Percentiles rank a stretch among this genome's conserved stretches.
phyloP scores from a whole-genome alignment of 345 rosid genomes.

The Brassica carinata region DNA sequence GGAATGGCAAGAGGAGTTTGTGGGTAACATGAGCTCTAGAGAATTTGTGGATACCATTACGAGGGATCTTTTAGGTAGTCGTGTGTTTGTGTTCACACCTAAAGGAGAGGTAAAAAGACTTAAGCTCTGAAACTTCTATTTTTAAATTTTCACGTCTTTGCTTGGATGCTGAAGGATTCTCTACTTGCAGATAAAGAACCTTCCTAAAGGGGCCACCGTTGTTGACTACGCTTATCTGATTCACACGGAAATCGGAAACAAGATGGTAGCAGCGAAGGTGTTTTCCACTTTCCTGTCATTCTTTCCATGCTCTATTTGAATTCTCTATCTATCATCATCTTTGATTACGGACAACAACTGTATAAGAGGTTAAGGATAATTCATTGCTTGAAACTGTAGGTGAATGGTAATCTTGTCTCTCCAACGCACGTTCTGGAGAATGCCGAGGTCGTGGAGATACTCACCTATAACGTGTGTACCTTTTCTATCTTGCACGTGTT shows the following conservation, averaged over 20 bases:
- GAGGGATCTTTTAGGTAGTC: conserved; percentile 91
- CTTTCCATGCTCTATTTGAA: not conserved
- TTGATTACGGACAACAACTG: conserved; percentile 9
- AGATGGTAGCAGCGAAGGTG: conserved; percentile 99
- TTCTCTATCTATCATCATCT: conserved; percentile 13
- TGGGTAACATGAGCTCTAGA: conserved; percentile 98
- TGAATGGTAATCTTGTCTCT: conserved; percentile 92
- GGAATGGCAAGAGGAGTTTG: conserved; percentile 99
- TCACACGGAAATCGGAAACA: conserved; percentile 96
- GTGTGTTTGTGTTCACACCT: conserved; percentile 91
- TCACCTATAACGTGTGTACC: conserved; percentile 83
- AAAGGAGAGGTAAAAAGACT: conserved; percentile 66
- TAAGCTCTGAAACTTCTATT: conserved; percentile 28
- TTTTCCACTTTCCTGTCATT: conserved; percentile 15
- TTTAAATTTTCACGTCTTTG: not conserved
- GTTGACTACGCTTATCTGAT: conserved; percentile 98
- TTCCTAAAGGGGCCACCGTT: conserved; percentile 92
- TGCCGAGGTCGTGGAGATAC: conserved; percentile 98
- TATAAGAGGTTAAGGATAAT: not conserved
- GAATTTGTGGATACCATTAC: conserved; percentile 97
- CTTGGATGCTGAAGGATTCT: conserved; percentile 10
- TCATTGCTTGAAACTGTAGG: conserved; percentile 57
- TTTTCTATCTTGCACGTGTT: conserved; percentile 9
- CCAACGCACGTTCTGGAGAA: conserved; percentile 81
- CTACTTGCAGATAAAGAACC: conserved; percentile 75